These are phyloP conservation scores for Haematococcus sp. DNA, from an alignment of 139 green algal genomes.

Conservation along the genomic window DNA sequence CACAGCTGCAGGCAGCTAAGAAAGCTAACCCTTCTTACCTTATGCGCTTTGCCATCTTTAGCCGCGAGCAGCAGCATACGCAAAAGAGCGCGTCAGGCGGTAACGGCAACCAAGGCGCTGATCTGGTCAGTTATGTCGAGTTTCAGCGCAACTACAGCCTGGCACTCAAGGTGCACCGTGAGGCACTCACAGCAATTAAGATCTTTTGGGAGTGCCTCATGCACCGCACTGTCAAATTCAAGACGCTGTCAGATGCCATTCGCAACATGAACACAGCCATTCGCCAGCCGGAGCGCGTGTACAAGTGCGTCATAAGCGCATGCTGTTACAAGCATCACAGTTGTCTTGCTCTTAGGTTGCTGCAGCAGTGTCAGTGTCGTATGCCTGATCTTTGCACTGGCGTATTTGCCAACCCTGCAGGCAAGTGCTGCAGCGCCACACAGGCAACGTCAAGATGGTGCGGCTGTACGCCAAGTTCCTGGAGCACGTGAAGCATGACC, in stretches of 20 bases:
- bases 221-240: slow-evolving; percentile 27
- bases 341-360: no score
- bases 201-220: slow-evolving; percentile 37
- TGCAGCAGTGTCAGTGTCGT: no score
- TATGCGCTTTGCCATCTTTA: slow-evolving; percentile 44
- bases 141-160: slow-evolving; percentile 47
- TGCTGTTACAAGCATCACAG: not conserved
- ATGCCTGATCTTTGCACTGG: no score
- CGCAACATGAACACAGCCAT: slow-evolving; percentile 17
- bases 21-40: slow-evolving; percentile 19
- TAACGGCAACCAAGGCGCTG: slow-evolving; percentile 13
- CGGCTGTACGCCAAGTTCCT: slow-evolving; percentile 41
- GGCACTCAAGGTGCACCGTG: slow-evolving; percentile 19
- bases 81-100: slow-evolving; percentile 19
- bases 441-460: slow-evolving; percentile 29
- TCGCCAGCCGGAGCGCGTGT: not conserved
- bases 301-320: slow-evolving; percentile 8
- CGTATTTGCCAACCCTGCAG: slow-evolving; percentile 13
- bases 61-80: slow-evolving; percentile 34
- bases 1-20: slow-evolving; percentile 11
- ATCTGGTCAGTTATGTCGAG: slow-evolving; percentile 53
- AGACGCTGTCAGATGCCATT: slow-evolving; percentile 14
- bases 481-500: slow-evolving; percentile 37
- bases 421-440: slow-evolving; percentile 31
- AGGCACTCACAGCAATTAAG: slow-evolving; percentile 25